Evolutionary conservation across 1,284 basidiomycete genomes (phyloP).

Genomic region (Fomitopsis schrenkii): DNA sequence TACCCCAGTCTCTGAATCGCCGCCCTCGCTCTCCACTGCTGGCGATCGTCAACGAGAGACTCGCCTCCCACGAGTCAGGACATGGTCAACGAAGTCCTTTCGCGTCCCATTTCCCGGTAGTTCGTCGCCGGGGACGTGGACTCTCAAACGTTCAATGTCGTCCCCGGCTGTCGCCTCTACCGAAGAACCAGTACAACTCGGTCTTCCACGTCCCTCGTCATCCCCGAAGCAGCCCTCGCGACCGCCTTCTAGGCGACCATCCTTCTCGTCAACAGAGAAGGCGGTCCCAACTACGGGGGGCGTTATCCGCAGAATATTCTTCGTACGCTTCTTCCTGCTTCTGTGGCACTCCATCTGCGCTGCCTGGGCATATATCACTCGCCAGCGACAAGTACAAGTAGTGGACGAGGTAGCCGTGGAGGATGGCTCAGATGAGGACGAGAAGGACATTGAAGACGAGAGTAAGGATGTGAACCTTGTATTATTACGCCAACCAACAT

Average conservation of each 20-base stretch:
- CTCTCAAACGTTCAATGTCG: constrained; percentile 46
- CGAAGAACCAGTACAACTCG: constrained; percentile 15
- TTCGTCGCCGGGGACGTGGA: constrained; percentile 12
- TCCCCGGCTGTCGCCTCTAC: constrained; percentile 37
- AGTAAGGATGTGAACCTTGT: constrained; percentile 31
- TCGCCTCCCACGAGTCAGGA: constrained; percentile 42
- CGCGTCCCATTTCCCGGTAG: constrained; percentile 34
- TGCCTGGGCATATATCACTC: constrained; percentile 39
- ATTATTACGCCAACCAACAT: constrained; percentile 22
- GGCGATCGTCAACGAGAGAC: constrained; percentile 22
- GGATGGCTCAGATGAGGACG: constrained; percentile 30
- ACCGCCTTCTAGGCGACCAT: constrained; percentile 20
- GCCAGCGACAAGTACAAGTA: constrained; percentile 11
- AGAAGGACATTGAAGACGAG: constrained; percentile 39
- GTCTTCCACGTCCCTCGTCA: constrained; percentile 18
- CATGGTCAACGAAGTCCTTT: constrained; percentile 58
- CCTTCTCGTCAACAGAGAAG: constrained; percentile 21
- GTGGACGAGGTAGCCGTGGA: constrained; percentile 20
- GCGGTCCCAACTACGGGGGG: constrained; percentile 20
- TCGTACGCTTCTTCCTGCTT: constrained; percentile 47
- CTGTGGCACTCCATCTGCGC: constrained; percentile 50
- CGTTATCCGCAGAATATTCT: constrained; percentile 43
- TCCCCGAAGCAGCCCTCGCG: constrained; percentile 19
- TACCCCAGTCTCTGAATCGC: constrained; percentile 37
- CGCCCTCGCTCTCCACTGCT: constrained; percentile 16